Evolutionary conservation across 2,329 filamentous ascomycete genomes (phyloP), one percentile per base, ranked within the genome.

Genomic region (Pseudocercospora macadamiae): DNA sequence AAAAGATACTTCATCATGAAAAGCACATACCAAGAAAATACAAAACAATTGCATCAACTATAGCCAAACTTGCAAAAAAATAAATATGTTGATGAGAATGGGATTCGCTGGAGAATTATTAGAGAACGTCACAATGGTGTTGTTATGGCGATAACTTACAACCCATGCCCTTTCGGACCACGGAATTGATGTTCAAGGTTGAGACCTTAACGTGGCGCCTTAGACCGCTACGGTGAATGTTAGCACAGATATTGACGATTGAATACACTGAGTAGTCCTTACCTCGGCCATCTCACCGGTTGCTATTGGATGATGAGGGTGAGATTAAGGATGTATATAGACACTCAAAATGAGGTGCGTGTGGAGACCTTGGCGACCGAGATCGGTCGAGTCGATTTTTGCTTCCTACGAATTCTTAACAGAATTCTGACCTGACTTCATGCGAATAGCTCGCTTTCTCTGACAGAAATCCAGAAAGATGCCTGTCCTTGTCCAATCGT

Each of bases 131-230:
- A 1, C 12, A 2, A 12, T 9, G 1, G n/a, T n/a, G n/a, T n/a
- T n/a, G n/a, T n/a, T n/a, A n/a, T n/a, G n/a, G n/a, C n/a, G n/a
- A n/a, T n/a, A n/a, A n/a, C n/a, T n/a, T n/a, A n/a, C n/a, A n/a
- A n/a, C n/a, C n/a, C n/a, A n/a, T n/a, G n/a, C n/a, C 42, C 44
- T 47, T 47, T 47, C 44, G 44, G 44, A 47, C 44, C 44, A 47
- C 44, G 44, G 44, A 28, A 26, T 47, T 25, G 12, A n/a, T 47
- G 44, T 47, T 47, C 44, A 47, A 47, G 44, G 44, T 47, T 47
- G 44, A 47, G 25, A 47, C 44, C 44, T 47, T 47, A 47, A 47
- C 44, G 44, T 47, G 44, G 44, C 36, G 16, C 23, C 8, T 12
- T 14, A 21, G 14, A 21, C 3, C 14, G 39, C 23, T 19, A 45